A percentile compares a stretch with the other conserved stretches of the same genome.
Conservation (phyloP, 169 alveolate genomes). For the Cryptosporidium meleagridis region DNA sequence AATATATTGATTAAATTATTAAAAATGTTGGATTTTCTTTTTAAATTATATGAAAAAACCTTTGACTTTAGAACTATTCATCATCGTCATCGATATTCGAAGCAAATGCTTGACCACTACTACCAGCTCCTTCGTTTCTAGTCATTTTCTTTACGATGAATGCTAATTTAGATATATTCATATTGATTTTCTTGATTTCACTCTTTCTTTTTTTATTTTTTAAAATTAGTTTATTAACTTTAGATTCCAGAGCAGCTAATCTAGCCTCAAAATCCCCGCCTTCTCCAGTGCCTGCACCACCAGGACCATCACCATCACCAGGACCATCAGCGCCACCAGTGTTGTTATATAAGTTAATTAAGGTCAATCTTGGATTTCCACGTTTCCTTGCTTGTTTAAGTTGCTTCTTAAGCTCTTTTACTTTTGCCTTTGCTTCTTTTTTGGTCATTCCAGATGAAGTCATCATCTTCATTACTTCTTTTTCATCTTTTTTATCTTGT, state of each 20-base stretch:
- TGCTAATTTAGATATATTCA: background rate
- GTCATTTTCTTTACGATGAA: background rate
- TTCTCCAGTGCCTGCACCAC: background rate
- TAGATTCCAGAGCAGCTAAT: background rate
- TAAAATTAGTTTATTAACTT: background rate
- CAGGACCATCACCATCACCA: background rate
- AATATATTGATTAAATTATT: background rate
- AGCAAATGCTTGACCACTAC: background rate
- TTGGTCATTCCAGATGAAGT: background rate
- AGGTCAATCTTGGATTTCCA: constrained; percentile 12
- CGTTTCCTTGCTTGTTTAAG: constrained; percentile 11
- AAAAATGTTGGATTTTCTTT: background rate
- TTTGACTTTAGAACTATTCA: background rate
- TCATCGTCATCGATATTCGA: background rate
- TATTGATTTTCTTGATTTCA: background rate
- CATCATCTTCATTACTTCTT: background rate
- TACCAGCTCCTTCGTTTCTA: background rate
- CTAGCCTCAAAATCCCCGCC: background rate
- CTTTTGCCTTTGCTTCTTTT: background rate
- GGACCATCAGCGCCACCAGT: background rate
- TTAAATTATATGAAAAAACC: background rate
- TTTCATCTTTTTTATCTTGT: constrained; percentile 30
- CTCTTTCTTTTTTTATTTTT: constrained; percentile 13
- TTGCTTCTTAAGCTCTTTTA: constrained; percentile 12
- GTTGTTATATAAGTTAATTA: background rate